Base-by-base conservation (phyloP, 768 basidiomycete species). In the Pseudohyphozyma bogoriensis region DNA sequence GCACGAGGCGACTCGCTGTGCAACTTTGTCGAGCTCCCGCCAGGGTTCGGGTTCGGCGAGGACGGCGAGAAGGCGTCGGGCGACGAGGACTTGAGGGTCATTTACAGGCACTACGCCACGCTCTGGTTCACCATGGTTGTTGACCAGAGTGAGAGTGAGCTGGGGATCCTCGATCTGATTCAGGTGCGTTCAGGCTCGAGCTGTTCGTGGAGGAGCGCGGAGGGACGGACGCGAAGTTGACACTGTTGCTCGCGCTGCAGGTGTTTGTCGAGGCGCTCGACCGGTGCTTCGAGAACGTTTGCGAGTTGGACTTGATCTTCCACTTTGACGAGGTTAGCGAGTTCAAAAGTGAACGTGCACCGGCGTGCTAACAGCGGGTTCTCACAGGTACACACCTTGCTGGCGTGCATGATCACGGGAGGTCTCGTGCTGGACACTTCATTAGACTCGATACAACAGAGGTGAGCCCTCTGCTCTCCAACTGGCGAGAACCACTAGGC, bases 201-300 rank as follows among this genome's bases (percentile, higher is more conserved):
- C 28, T 46, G 10, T 33, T 53, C 53, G n/a, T 31, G 29, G 32
- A 50, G 37, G n/a, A 58, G 29, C 32, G 24, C 31, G 45, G 7
- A 26, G 33, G 37, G 33, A 29, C 28, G 26, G 29, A 29, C 4
- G 28, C 15, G 47, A 29, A 36, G 22, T 11, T 29, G 39, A 33
- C 26, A n/a, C n/a, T n/a, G n/a, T n/a, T n/a, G 22, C n/a, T 35
- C 36, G 35, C 24, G 40, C 7, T 13, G 1, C 64, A 92, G 92
- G 95, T 99, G 22, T 90, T 99, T 70, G 95, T 99, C 59, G 95
- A 99, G 77, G 85, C 89, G 4, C 79, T 99, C 37, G 95, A 99
- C 74, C 79, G 90, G 39, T 84, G 89, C 20, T 99, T 97, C 72
- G 90, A 95, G 77, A 97, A 96, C 70, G 95, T 99, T 0, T 97